These are phyloP conservation scores for Melianthus villosus DNA, from an alignment of 441 rosid species.

Conservation along the genomic window DNA sequence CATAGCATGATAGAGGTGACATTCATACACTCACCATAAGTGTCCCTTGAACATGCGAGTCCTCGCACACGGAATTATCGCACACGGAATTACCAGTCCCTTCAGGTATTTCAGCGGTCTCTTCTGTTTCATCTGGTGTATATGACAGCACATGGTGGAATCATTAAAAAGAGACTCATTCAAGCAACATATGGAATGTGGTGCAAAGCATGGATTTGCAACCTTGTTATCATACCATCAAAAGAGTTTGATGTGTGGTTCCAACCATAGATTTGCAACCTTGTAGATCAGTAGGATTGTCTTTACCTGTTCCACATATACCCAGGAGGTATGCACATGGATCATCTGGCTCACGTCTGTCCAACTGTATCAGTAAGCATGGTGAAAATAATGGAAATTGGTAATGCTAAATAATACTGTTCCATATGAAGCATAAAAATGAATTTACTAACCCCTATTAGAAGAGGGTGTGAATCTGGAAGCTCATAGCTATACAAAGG, in stretches of 20 bases:
- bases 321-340: conserved; percentile 92
- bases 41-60: conserved; percentile 40
- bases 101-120: conserved; percentile 29
- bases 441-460: conserved; percentile 44
- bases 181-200: no score
- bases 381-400: no score
- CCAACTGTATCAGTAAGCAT: no score
- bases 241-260: no score
- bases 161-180: no score
- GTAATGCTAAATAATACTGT: no score
- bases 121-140: conserved; percentile 43
- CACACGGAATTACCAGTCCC: conserved; percentile 24
- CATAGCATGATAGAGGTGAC: no score
- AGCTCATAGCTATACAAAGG: conserved; percentile 66
- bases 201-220: no score
- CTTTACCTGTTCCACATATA: conserved; percentile 90
- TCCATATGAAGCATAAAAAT: no score
- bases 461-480: conserved; percentile 81
- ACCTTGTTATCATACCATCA: no score
- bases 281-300: conserved; percentile 7
- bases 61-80: conserved; percentile 20
- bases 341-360: conserved; percentile 70
- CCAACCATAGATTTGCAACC: no score
- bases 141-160: no score
- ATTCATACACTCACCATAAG: conserved; percentile 49